Conservation (phyloP, 2,329 filamentous ascomycete species). For the Tolypocladium nubicola region DNA sequence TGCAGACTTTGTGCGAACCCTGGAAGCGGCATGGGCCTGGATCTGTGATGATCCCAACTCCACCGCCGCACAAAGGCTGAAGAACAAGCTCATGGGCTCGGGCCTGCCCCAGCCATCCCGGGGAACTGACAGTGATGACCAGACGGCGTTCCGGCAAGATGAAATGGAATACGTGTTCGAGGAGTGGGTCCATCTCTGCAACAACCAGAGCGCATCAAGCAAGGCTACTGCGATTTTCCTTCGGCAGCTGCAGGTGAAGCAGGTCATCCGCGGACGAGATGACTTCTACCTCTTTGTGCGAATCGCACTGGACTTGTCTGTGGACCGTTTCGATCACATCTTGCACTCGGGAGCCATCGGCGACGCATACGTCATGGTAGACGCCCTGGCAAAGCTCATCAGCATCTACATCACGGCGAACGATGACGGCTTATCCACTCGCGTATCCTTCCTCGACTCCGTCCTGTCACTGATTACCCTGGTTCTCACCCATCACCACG, state of each 20-base stretch:
- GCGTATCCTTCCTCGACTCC: conserved; percentile 64
- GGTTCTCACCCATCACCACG: conserved; percentile 76
- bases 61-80: conserved; percentile 56
- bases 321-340: conserved; percentile 67
- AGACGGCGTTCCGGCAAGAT: conserved; percentile 49
- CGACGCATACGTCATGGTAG: conserved; percentile 52
- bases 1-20: conserved; percentile 74
- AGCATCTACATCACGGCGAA: conserved; percentile 65
- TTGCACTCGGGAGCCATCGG: conserved; percentile 48
- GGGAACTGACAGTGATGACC: conserved; percentile 44
- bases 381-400: conserved; percentile 75
- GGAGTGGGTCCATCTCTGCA: conserved; percentile 81
- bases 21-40: conserved; percentile 76
- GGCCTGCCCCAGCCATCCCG: conserved; percentile 25
- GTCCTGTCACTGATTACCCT: conserved; percentile 69
- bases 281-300: conserved; percentile 74
- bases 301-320: conserved; percentile 67
- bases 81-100: conserved; percentile 44
- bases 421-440: conserved; percentile 50
- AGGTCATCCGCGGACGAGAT: conserved; percentile 63
- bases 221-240: conserved; percentile 68
- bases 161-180: conserved; percentile 93
- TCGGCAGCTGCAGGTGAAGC: conserved; percentile 66
- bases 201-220: conserved; percentile 65
- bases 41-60: conserved; percentile 61